These are phyloP conservation scores for Gomphus bonarii DNA, from an alignment of 1,284 basidiomycete species.

Conservation along the genomic window DNA sequence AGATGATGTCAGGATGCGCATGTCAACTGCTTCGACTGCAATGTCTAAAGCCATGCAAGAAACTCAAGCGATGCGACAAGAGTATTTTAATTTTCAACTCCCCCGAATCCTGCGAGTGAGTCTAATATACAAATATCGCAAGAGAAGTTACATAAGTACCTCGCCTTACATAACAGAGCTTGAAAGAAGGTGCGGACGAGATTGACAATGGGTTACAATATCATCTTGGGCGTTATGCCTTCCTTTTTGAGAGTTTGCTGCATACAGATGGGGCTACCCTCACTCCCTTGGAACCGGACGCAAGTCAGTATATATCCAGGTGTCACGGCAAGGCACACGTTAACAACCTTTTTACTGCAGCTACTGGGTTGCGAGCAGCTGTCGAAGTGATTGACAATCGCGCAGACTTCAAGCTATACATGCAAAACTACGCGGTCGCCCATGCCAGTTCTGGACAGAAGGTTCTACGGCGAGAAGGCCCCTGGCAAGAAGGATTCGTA, in stretches of 20 bases:
- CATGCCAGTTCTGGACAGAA: constrained; percentile 51
- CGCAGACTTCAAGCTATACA: constrained; percentile 89
- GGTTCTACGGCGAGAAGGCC: constrained; percentile 75
- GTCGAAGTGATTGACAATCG: constrained; percentile 92
- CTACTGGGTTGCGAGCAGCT: constrained; percentile 73
- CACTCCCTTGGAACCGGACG: constrained; percentile 62
- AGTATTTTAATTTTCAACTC: constrained; percentile 95
- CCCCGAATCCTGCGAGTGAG: constrained; percentile 86
- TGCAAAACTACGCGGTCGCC: constrained; percentile 90
- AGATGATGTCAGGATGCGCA: constrained; percentile 81
- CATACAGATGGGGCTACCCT: constrained; percentile 82
- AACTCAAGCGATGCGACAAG: constrained; percentile 84
- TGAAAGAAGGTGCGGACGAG: constrained; percentile 95
- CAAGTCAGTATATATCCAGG: constrained; percentile 23
- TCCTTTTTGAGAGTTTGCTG: constrained; percentile 85
- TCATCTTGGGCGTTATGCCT: constrained; percentile 90
- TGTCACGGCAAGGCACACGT: not conserved
- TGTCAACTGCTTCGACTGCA: constrained; percentile 79
- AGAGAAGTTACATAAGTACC: not conserved
- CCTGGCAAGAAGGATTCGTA: constrained; percentile 81
- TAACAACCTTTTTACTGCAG: constrained; percentile 23
- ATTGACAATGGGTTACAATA: constrained; percentile 96
- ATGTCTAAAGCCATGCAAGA: constrained; percentile 90
- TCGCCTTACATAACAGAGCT: constrained; percentile 38
- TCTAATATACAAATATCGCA: constrained; percentile 14